These are phyloP conservation scores for Oryza glaberrima DNA, from an alignment of 176 grass and related monocot genomes.

Conservation along the genomic window DNA sequence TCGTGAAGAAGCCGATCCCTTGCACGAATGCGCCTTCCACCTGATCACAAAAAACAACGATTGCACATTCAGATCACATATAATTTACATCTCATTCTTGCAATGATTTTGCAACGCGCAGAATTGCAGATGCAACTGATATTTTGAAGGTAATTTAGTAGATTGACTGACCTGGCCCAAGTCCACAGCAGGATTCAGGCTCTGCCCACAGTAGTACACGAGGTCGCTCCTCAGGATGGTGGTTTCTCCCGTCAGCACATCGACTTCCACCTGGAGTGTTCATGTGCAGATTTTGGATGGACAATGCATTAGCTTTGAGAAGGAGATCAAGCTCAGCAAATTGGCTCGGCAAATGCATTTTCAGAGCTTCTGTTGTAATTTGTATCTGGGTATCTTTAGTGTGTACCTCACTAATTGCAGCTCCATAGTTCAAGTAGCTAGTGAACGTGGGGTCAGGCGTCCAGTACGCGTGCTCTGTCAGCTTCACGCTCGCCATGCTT, in stretches of 20 bases:
- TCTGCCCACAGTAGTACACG: conserved; percentile 77
- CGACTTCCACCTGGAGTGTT: conserved; percentile 67
- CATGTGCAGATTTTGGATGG: conserved; percentile 4
- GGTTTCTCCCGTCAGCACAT: conserved; percentile 74
- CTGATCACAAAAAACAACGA: conserved; percentile 23
- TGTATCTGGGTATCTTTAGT: neutral
- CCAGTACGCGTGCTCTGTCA: conserved; percentile 65
- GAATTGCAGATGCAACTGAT: neutral
- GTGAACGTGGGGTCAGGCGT: conserved; percentile 48
- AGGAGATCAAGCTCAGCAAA: neutral
- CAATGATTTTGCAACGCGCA: neutral
- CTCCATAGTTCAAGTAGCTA: conserved; percentile 83
- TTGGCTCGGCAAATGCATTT: neutral
- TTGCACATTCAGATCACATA: neutral
- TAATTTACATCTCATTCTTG: neutral
- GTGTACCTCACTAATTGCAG: conserved; percentile 66
- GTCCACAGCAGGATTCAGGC: conserved; percentile 84
- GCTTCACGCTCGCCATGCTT: conserved; percentile 50
- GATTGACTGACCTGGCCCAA: conserved; percentile 69
- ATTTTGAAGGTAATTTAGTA: neutral
- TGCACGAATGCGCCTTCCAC: conserved; percentile 77
- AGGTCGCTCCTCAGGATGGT: conserved; percentile 76
- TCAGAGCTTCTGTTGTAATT: neutral
- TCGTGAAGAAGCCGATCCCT: conserved; percentile 80
- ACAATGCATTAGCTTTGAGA: neutral